phyloP scores from a whole-genome alignment of 176 grass and related monocot species.

The Thinopyrum elongatum region DNA sequence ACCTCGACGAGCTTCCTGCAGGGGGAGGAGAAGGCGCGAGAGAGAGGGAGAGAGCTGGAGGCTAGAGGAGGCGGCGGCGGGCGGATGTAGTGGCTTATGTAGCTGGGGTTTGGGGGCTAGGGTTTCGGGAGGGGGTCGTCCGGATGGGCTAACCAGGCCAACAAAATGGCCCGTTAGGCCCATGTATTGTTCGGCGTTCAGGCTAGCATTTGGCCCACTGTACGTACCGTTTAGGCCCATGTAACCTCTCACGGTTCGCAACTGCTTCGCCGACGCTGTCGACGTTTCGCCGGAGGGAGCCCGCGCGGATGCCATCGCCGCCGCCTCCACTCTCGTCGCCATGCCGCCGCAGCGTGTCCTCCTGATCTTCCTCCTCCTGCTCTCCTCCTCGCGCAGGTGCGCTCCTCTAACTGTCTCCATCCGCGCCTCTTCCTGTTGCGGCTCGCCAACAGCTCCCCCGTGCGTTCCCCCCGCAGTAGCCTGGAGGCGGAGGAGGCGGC shows the following conservation, averaged over 20 bases:
- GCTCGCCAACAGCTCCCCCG: neutral
- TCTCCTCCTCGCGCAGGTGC: slow-evolving; percentile 3
- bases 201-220: too few species aligned
- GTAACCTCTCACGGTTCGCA: neutral
- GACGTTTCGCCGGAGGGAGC: neutral
- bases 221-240: neutral
- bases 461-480: slow-evolving; percentile 15
- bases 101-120: slow-evolving; percentile 16
- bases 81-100: neutral
- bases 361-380: neutral
- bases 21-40: neutral
- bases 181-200: neutral
- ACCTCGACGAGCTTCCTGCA: slow-evolving; percentile 9
- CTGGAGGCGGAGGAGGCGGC: neutral
- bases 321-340: neutral
- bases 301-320: slow-evolving; percentile 14
- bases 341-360: neutral
- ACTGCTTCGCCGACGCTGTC: neutral
- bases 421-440: neutral
- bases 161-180: neutral
- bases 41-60: neutral
- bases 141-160: neutral
- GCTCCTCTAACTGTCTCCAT: neutral
- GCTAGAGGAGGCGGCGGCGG: neutral
- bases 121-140: neutral